Base-by-base conservation (phyloP, 2,329 filamentous ascomycete species). In the Arachnomyces sp. region DNA sequence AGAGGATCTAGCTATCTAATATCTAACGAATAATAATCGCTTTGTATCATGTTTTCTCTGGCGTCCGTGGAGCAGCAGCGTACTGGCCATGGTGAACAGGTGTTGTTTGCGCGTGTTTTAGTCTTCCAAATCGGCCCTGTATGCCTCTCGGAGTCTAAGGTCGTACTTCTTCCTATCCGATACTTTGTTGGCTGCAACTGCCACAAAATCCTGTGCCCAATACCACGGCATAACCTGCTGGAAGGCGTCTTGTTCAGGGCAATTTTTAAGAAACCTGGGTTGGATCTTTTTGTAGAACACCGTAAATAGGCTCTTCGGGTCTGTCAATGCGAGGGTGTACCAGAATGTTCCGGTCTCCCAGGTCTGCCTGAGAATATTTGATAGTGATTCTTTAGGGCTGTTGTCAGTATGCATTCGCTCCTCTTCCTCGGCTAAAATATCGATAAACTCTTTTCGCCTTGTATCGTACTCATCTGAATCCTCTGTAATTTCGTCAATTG, bases 1-100 rank as follows among this genome's bases (percentile, higher is more conserved):
- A 14, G 75, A 82, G 66, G 80, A 85, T 53, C 56, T 85, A 15
- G 77, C 79, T 0, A 59, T 77, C 13, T 42, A 14, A 52, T 60
- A 34, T 57, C 54, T n/a, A n/a, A n/a, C n/a, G n/a, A n/a, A n/a
- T n/a, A n/a, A n/a, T n/a, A n/a, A n/a, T n/a, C n/a, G n/a, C n/a
- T n/a, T n/a, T n/a, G n/a, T n/a, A n/a, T n/a, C n/a, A n/a, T n/a
- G n/a, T n/a, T n/a, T n/a, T n/a, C n/a, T n/a, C n/a, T n/a, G n/a
- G n/a, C n/a, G n/a, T n/a, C n/a, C n/a, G n/a, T n/a, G n/a, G n/a
- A n/a, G n/a, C n/a, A n/a, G n/a, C n/a, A n/a, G n/a, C n/a, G n/a
- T n/a, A n/a, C n/a, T n/a, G n/a, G n/a, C n/a, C n/a, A n/a, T n/a
- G n/a, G n/a, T n/a, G n/a, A n/a, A n/a, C n/a, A n/a, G n/a, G n/a